Evolutionary conservation across 2,329 filamentous ascomycete genomes (phyloP).

Genomic region (Phoma sp.): DNA sequence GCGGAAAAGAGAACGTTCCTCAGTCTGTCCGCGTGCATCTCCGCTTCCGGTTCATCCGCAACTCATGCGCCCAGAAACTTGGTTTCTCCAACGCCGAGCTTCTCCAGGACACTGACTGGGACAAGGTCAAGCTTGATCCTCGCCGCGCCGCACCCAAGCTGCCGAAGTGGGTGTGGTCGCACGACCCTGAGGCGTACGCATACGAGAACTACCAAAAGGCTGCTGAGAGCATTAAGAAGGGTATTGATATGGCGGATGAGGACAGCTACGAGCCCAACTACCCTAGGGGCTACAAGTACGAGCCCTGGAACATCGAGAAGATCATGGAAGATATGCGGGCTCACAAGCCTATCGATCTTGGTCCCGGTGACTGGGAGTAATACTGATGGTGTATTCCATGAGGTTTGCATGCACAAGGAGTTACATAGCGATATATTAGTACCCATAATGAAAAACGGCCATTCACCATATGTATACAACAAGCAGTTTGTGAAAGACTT

Average conservation of each 20-base stretch:
- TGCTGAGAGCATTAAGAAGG: constrained; percentile 51
- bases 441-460: neutral
- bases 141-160: constrained; percentile 53
- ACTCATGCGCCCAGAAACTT: constrained; percentile 57
- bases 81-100: constrained; percentile 56
- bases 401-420: constrained; percentile 6
- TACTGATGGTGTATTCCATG: neutral
- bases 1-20: constrained; percentile 49
- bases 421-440: constrained; percentile 2
- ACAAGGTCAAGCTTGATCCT: constrained; percentile 55
- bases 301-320: constrained; percentile 52
- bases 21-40: constrained; percentile 51
- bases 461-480: neutral
- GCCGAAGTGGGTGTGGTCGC: constrained; percentile 55
- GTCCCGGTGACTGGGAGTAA: constrained; percentile 47
- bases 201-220: constrained; percentile 53
- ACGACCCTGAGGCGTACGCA: constrained; percentile 55
- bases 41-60: constrained; percentile 55
- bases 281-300: constrained; percentile 51
- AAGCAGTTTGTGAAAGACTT: too few species aligned
- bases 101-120: constrained; percentile 57
- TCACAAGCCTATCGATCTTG: constrained; percentile 44
- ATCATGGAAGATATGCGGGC: constrained; percentile 50
- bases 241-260: constrained; percentile 52
- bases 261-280: constrained; percentile 53